phyloP scores from a whole-genome alignment of 1,139 yeast species.

The Suhomyces bolitotheri region DNA sequence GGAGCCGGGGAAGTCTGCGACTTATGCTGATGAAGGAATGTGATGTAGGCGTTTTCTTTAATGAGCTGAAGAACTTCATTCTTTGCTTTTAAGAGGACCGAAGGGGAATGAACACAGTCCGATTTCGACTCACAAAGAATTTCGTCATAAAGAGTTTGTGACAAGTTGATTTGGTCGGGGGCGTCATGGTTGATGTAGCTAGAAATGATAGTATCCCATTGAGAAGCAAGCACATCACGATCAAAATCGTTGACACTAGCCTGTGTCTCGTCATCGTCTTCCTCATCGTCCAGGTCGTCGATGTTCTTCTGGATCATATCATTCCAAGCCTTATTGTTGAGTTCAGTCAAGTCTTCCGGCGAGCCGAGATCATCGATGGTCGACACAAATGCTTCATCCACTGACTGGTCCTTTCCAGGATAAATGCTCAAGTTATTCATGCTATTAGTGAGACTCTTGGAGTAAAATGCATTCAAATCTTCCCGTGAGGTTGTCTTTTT shows the following conservation, averaged over 20 bases:
- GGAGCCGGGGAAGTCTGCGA: conserved; percentile 1
- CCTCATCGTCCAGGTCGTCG: conserved; percentile 19
- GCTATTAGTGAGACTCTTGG: conserved; percentile 11
- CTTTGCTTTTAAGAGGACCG: conserved; percentile 40
- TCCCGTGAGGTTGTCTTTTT: conserved; percentile 7
- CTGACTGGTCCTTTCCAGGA: background rate
- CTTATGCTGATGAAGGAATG: conserved; percentile 11
- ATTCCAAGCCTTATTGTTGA: conserved; percentile 28
- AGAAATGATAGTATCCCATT: conserved; percentile 34
- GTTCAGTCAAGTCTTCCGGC: conserved; percentile 6
- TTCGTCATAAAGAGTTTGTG: conserved; percentile 33
- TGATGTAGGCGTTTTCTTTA: conserved; percentile 45
- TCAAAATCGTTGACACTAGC: conserved; percentile 14
- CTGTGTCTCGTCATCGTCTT: conserved; percentile 6
- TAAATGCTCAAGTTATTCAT: conserved; percentile 9
- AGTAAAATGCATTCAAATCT: conserved; percentile 12
- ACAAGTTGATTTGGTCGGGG: conserved; percentile 47
- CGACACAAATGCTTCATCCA: conserved; percentile 27
- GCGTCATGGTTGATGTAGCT: conserved; percentile 35
- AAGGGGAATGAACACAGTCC: conserved; percentile 39
- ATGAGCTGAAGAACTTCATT: conserved; percentile 44
- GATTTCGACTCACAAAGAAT: conserved; percentile 31
- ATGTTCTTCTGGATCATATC: conserved; percentile 25
- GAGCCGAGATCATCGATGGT: conserved; percentile 35
- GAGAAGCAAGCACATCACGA: conserved; percentile 18